These are phyloP conservation scores for Rhododendron molle DNA, from an alignment of 148 eudicot genomes.

Conservation along the genomic window DNA sequence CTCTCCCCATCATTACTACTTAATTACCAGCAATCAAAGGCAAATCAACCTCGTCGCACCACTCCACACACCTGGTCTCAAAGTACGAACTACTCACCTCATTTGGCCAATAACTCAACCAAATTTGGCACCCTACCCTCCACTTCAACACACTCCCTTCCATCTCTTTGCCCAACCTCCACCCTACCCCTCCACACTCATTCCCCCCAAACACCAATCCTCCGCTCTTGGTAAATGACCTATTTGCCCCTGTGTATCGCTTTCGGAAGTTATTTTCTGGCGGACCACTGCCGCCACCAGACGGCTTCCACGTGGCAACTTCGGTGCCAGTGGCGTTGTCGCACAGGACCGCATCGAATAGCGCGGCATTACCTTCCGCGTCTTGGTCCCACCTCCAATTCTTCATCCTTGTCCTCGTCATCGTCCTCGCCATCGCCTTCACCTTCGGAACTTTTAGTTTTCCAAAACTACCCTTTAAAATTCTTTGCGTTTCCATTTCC, in stretches of 20 bases:
- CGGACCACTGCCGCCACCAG: conserved; percentile 16
- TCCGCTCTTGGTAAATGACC: conserved; percentile 67
- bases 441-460: conserved; percentile 50
- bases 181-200: conserved; percentile 60
- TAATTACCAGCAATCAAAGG: conserved; percentile 47
- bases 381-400: conserved; percentile 93
- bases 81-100: conserved; percentile 45
- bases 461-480: conserved; percentile 64
- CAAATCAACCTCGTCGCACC: conserved; percentile 87
- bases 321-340: conserved; percentile 62
- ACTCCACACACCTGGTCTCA: conserved; percentile 78
- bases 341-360: conserved; percentile 52
- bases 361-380: conserved; percentile 54
- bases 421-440: conserved; percentile 49
- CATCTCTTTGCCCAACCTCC: conserved; percentile 84
- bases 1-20: neutral
- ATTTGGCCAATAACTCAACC: conserved; percentile 89
- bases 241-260: conserved; percentile 48
- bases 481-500: conserved; percentile 55
- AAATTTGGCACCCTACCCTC: conserved; percentile 70
- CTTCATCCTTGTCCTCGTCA: conserved; percentile 46
- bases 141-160: conserved; percentile 94
- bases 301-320: conserved; percentile 50
- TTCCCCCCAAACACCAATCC: conserved; percentile 50
- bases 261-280: conserved; percentile 32